Base-by-base conservation (phyloP, 2,329 filamentous ascomycete species). In the Beauveria brongniartii region DNA sequence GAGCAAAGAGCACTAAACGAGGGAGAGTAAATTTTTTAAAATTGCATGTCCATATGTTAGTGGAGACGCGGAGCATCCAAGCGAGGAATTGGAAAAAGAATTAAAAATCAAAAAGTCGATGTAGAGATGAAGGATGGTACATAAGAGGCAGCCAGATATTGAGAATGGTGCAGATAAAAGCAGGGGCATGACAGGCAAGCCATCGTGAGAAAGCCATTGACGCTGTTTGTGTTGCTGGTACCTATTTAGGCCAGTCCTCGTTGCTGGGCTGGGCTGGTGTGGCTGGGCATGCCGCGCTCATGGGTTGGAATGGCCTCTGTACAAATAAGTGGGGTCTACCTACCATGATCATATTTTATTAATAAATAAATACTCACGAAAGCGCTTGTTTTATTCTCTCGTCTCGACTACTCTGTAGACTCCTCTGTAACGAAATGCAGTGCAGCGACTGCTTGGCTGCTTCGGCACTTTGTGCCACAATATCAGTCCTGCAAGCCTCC, bases 401-500 rank as follows among this genome's bases (percentile, higher is more conserved):
- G 34, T 48, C 20, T 20, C 37, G 28, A 48, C 5, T 3, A 22
- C 2, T 22, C 22, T 3, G 22, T 26, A 20, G 20, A 57, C 3
- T 40, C 24, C 26, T 37, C 14, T 30, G 18, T 40, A 30, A 8
- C n/a, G 30, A 24, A 48, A 48, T 14, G 46, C 16, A 26, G 48
- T 12, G 5, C 9, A 16, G 12, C 14, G 34, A 37, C 34, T 37
- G 34, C 34, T 37, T 37, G 34, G 34, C 34, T 37, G 34, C 34
- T 37, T 37, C 34, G 34, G 18, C 41, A 41, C 54, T 40, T 30
- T 56, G 43, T 56, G 43, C 20, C 46, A 50, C 48, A 41, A 57
- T 50, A 34, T 57, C 30, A 22, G 41, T 8, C 24, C 41, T 47
- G 54, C 55, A 57, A 57, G 55, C 55, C 55, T 28, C 55, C 55